Base-by-base conservation (phyloP, 2,329 filamentous ascomycete genomes). In the Aspergillus sp. region DNA sequence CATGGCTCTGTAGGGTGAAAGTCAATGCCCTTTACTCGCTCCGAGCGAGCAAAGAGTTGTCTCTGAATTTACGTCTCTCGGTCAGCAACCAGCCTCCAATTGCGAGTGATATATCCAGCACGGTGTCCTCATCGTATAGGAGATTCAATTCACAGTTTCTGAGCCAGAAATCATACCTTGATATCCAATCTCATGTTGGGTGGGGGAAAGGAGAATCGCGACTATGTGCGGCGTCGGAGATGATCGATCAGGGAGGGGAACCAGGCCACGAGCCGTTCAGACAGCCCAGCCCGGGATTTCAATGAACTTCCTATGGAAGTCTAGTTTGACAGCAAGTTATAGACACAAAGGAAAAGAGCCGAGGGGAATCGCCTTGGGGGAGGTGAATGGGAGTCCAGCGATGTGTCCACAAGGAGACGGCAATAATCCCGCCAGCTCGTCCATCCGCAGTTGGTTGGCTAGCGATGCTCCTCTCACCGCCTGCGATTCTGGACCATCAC, bases 1-100 rank as follows among this genome's bases (percentile, higher is more conserved):
- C 93, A 97, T 86, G 93, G 92, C 81, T 97, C 93, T 59, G 91
- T 91, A 43, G 92, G 93, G 76, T 98, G 93, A 76, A 97, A 98
- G 81, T 98, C 93, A 77, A 96, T 92, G 73, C 90, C 90, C 81
- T 98, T 98, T 67, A 98, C 93, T 80, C 93, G 89, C 85, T 98
- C 91, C 71, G 90, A 96, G 78, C 92, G 87, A 77, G 90, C 90
- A 81, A 91, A 90, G 69, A 91, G 85, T 79, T 91, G 89, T 77
- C 88, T 87, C 89, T 91, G 63, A 51, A 76, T 63, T 54, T 61
- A 47, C 71, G 58, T 56, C 69, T 73, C 64, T 63, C 62, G 50
- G 63, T 82, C 69, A 81, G 79, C 71, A 60, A 62, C 58, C 27
- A 37, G 35, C n/a, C 57, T 14, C 33, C 51, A 59, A 51, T 54